Conservation (phyloP, 208 protist species). For the Crithidia fasciculata region DNA sequence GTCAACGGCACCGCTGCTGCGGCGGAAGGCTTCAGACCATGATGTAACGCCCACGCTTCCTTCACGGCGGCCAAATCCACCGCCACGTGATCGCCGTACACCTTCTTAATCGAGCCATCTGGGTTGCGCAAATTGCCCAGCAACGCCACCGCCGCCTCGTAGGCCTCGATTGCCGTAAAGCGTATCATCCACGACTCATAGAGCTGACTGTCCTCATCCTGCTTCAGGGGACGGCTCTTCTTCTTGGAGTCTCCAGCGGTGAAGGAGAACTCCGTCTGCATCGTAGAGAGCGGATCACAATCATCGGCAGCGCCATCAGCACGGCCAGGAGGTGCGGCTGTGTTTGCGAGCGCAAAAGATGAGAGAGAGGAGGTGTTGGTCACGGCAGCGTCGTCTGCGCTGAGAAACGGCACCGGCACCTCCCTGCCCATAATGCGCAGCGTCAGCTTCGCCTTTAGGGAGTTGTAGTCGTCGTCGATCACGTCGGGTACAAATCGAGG, state of each 20-base stretch:
- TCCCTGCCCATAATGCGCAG: conserved; percentile 19
- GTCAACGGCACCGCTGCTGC: not conserved
- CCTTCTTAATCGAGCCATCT: conserved; percentile 10
- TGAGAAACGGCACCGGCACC: conserved; percentile 22
- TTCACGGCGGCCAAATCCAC: conserved; percentile 11
- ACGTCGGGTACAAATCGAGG: conserved; percentile 15
- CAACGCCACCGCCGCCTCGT: conserved; percentile 22
- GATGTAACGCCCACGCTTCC: conserved; percentile 6
- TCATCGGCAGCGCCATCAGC: not conserved
- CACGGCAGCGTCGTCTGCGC: not conserved
- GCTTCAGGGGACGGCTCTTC: conserved; percentile 5
- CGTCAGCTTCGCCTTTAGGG: conserved; percentile 24
- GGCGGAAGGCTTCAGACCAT: not conserved
- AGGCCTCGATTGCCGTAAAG: conserved; percentile 28
- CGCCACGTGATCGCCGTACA: conserved; percentile 17
- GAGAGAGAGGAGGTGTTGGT: not conserved
- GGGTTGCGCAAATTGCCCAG: conserved; percentile 20
- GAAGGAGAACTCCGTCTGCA: not conserved
- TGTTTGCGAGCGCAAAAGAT: not conserved
- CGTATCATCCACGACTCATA: conserved; percentile 29
- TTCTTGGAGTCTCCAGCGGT: not conserved
- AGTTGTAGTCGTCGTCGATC: conserved; percentile 17
- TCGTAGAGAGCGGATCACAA: not conserved
- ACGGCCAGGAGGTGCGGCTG: not conserved
- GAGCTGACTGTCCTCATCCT: not conserved